These are phyloP conservation scores for Narthecium ossifragum DNA, from an alignment of 106 monocot species.

Conservation along the genomic window DNA sequence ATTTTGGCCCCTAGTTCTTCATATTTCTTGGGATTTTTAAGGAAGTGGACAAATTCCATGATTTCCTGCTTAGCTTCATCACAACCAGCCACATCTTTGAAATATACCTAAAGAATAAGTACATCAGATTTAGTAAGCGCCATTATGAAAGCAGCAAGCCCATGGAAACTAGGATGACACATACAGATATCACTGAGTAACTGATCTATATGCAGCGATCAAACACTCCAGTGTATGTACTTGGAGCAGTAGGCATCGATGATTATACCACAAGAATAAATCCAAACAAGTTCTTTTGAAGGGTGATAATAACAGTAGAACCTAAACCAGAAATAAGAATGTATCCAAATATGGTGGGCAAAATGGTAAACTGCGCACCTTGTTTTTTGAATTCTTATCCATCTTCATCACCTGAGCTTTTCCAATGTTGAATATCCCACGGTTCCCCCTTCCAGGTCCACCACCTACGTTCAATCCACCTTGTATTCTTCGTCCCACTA, in stretches of 20 bases:
- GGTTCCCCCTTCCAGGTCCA: slow-evolving; percentile 38
- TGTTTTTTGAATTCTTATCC: slow-evolving; percentile 98
- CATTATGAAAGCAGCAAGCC: no score
- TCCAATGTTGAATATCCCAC: slow-evolving; percentile 96
- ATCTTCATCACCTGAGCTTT: slow-evolving; percentile 87
- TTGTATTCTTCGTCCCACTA: slow-evolving; percentile 66
- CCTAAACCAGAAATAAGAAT: no score
- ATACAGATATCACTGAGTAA: no score
- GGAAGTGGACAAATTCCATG: slow-evolving; percentile 98
- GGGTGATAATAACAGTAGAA: no score
- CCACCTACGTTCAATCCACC: slow-evolving; percentile 74
- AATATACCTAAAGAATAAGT: slow-evolving; percentile 56
- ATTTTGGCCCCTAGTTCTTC: slow-evolving; percentile 95
- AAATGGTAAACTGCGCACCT: slow-evolving; percentile 30
- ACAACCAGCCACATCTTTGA: slow-evolving; percentile 98
- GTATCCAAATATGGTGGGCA: background rate
- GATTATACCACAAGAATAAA: no score
- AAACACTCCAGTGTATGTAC: no score
- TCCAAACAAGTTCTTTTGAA: slow-evolving; percentile 28
- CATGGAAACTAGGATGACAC: no score
- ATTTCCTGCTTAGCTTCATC: slow-evolving; percentile 99
- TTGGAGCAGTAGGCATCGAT: no score
- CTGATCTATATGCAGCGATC: no score
- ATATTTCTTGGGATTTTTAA: slow-evolving; percentile 95
- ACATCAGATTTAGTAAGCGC: no score